Evolutionary conservation across 2,329 filamentous ascomycete species (phyloP), one percentile per base, ranked within the genome.

Genomic region (Biscogniauxia marginata): DNA sequence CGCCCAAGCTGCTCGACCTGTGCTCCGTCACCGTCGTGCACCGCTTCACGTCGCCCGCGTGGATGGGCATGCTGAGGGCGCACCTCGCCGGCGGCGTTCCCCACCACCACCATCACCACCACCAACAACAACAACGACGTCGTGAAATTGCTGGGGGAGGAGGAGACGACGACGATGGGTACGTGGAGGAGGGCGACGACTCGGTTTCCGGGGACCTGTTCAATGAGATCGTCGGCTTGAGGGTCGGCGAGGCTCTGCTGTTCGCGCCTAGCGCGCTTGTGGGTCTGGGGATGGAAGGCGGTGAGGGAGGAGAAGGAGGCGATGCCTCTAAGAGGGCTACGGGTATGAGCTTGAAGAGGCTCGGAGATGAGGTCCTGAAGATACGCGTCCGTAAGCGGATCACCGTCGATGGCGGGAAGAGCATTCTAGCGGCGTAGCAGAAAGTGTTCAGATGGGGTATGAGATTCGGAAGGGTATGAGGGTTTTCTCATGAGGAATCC

Each of bases 11-110:
- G 0, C 77, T 93, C 0, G 88, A 91, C 52, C 75, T 93, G 0
- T 91, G 86, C 69, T 86, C 84, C 1, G 74, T 89, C 16, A 88
- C 84, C 0, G 78, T 92, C n/a, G 84, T 92, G 0, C 89, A 93
- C 66, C 80, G 86, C 0, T 93, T 93, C 69, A 84, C 78, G 0
- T 86, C 82, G 30, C 30, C 30, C 8, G 30, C 30, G 30, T 39
- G 30, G 30, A n/a, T 16, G 30, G 11, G 11, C 6, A 11, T 34
- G 30, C 30, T 34, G 11, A 3, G 30, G 8, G 30, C 8, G 16
- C 46, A 21, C 4, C 46, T n/a, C n/a, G n/a, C n/a, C n/a, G n/a
- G n/a, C n/a, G n/a, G n/a, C n/a, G n/a, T n/a, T n/a, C n/a, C n/a
- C n/a, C n/a, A n/a, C n/a, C n/a, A n/a, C n/a, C n/a, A n/a, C n/a